These are phyloP conservation scores for Aspergillus conjunctus DNA, from an alignment of 495 filamentous ascomycete species.

Conservation along the genomic window DNA sequence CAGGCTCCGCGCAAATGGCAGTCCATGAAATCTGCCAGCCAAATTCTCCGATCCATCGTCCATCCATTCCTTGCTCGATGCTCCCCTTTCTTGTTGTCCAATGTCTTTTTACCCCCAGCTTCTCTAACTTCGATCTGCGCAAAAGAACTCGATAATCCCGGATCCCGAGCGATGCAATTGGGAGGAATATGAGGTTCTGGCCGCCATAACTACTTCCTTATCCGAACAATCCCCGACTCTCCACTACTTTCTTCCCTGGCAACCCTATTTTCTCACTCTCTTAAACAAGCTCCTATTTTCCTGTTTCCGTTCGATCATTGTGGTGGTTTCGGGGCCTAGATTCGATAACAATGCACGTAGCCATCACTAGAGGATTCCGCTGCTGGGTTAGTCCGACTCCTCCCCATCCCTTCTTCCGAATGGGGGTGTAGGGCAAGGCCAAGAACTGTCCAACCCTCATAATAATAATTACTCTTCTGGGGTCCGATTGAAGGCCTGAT, in stretches of 20 bases:
- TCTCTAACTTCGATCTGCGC: neutral
- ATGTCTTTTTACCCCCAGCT: neutral
- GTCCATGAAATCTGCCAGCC: neutral
- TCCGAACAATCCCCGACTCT: neutral
- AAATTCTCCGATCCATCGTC: constrained; percentile 16
- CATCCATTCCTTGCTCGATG: neutral
- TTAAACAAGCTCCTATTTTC: no score
- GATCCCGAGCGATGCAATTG: neutral
- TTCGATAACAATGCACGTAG: neutral
- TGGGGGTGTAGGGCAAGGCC: no score
- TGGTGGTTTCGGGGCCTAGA: neutral
- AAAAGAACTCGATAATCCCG: neutral
- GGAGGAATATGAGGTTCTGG: neutral
- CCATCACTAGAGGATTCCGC: neutral
- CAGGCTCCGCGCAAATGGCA: constrained; percentile 7
- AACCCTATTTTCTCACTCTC: neutral
- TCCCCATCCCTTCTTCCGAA: no score
- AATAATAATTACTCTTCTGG: no score
- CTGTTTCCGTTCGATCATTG: neutral
- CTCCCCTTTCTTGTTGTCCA: neutral
- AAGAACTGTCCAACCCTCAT: no score
- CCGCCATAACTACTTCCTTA: neutral
- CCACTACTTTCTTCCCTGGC: neutral
- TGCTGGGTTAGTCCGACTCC: neutral
- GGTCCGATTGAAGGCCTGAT: no score